Base-by-base conservation (phyloP, 305 asterid species). In the Solanum chacoense region DNA sequence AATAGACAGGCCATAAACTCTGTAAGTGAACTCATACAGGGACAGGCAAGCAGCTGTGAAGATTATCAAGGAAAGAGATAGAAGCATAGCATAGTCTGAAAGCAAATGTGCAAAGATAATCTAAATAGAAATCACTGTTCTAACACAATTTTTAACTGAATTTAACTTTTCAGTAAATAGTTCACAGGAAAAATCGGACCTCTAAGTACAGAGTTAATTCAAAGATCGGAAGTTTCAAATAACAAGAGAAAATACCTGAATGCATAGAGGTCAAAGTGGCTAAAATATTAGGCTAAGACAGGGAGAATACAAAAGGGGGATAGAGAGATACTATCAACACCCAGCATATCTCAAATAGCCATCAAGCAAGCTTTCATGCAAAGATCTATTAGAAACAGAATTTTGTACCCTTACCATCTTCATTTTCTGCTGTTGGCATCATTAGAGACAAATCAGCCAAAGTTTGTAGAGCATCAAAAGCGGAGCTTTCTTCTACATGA, bases 401-500 rank as follows among this genome's bases (percentile, higher is more conserved):
- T 55, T 29, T 2, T 59, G 42, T 73, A 35, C 26, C 74, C 37
- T 38, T 93, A 94, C 98, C 99, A 72, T 93, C 93, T 90, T 96
- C 98, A 87, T 90, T 94, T 92, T 91, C 97, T 73, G 84, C 88
- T 74, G 93, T 88, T 67, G 96, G 96, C 98, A 94, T 93, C 98
- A 94, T 93, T 87, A 93, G 85, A 86, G 98, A 95, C 90, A 96
- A 88, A 93, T 95, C 97, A 85, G 98, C 98, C 92, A 97, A 93
- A 85, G 97, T 93, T 92, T 94, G 96, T 93, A 97, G 91, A 59
- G 98, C 98, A 89, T 93, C 98, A 91, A 96, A 93, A 79, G 93
- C 92, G 13, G 92, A 78, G 74, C 91, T 93, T 91, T 95, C 98
- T 92, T 94, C 98, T 96, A 90, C 93, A 91, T 89, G 93, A 85